Evolutionary conservation across 2,329 filamentous ascomycete species (phyloP).

Genomic region (Chaetomium sp.): DNA sequence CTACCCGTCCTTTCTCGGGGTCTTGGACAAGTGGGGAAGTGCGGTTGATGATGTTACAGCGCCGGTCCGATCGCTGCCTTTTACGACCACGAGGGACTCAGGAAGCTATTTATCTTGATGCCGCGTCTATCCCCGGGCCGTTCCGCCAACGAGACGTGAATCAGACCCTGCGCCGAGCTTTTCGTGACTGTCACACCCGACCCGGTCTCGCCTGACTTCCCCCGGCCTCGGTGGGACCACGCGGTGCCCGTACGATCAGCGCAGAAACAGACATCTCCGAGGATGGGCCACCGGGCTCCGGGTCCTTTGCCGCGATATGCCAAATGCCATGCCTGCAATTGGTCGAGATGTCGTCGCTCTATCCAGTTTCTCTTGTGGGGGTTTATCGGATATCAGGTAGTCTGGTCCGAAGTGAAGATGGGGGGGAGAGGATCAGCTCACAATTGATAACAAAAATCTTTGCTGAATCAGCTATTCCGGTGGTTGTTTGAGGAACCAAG

Average conservation of each 20-base stretch:
- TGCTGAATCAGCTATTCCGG: conserved; percentile 24
- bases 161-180: background rate
- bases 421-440: conserved; percentile 27
- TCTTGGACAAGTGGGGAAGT: conserved; percentile 11
- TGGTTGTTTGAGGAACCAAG: no score
- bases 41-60: conserved; percentile 7
- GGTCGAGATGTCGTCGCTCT: conserved; percentile 6
- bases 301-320: background rate
- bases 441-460: conserved; percentile 29
- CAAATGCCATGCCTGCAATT: conserved; percentile 15
- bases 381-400: background rate
- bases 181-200: background rate
- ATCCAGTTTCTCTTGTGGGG: conserved; percentile 7
- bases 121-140: background rate
- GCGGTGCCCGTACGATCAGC: conserved; percentile 16
- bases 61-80: conserved; percentile 2
- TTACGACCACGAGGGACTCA: background rate
- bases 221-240: conserved; percentile 22
- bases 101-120: conserved; percentile 14
- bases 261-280: conserved; percentile 26
- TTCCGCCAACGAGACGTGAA: background rate
- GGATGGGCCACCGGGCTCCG: background rate
- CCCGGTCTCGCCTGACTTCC: conserved; percentile 15
- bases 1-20: background rate
- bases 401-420: background rate